Evolutionary conservation across 805 yeast species (phyloP).

Genomic region (Candida qinlingensis): DNA sequence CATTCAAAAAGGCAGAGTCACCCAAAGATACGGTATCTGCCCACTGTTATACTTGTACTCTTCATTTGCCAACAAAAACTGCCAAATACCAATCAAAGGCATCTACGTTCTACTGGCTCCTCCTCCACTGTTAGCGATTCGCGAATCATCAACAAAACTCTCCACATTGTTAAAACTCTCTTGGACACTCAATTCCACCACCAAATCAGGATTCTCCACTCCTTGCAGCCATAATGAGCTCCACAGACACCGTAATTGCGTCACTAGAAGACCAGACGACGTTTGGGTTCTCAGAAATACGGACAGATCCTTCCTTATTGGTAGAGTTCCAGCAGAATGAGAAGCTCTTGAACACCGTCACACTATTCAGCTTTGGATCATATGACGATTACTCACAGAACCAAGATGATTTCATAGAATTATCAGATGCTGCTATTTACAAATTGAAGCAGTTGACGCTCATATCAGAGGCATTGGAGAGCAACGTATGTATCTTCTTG

Average conservation of each 20-base stretch:
- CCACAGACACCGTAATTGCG: background rate
- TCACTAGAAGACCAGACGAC: slow-evolving; percentile 16
- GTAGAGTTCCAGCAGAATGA: slow-evolving; percentile 5
- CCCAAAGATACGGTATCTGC: too few species aligned
- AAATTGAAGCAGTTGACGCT: slow-evolving; percentile 21
- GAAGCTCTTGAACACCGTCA: slow-evolving; percentile 16
- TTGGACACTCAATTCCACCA: too few species aligned
- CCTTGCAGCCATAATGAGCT: background rate
- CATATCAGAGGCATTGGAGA: slow-evolving; percentile 14
- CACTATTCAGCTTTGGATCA: slow-evolving; percentile 24
- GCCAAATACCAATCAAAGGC: too few species aligned
- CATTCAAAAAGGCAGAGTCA: too few species aligned
- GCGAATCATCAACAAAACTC: too few species aligned
- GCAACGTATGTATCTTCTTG: slow-evolving; percentile 4
- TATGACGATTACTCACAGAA: slow-evolving; percentile 13
- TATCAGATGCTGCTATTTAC: slow-evolving; percentile 10
- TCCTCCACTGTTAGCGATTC: too few species aligned
- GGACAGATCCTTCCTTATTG: slow-evolving; percentile 5
- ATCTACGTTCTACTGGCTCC: too few species aligned
- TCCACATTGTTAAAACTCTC: too few species aligned
- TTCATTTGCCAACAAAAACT: too few species aligned
- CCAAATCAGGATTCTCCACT: too few species aligned
- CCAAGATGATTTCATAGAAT: slow-evolving; percentile 9
- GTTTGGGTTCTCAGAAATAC: slow-evolving; percentile 23
- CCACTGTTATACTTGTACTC: too few species aligned